These are phyloP conservation scores for Ciborinia camelliae DNA, from an alignment of 2,329 filamentous ascomycete species.

Conservation along the genomic window DNA sequence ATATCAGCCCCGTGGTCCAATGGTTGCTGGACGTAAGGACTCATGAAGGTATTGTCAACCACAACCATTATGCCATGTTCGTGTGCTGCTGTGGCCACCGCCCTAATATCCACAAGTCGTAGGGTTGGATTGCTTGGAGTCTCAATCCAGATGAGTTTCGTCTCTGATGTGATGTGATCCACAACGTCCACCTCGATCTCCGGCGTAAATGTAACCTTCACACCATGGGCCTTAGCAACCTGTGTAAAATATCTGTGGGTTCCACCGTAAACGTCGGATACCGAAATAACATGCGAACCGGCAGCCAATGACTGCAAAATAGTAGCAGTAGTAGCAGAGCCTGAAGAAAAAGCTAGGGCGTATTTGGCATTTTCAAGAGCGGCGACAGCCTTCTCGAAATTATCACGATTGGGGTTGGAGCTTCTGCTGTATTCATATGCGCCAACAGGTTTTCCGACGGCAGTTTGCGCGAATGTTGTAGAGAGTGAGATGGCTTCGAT, in stretches of 20 bases:
- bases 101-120: conserved; percentile 85
- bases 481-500: conserved; percentile 95
- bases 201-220: conserved; percentile 90
- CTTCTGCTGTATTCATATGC: conserved; percentile 90
- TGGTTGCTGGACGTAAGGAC: conserved; percentile 94
- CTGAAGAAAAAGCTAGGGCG: conserved; percentile 90
- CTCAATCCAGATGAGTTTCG: conserved; percentile 97
- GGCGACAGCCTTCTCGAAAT: conserved; percentile 89
- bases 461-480: conserved; percentile 90
- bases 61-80: conserved; percentile 87
- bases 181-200: conserved; percentile 86
- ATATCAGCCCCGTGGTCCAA: conserved; percentile 94
- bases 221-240: conserved; percentile 89
- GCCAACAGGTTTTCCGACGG: conserved; percentile 83
- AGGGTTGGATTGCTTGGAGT: conserved; percentile 92
- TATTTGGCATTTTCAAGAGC: conserved; percentile 89
- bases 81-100: conserved; percentile 79
- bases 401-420: conserved; percentile 89
- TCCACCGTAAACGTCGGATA: conserved; percentile 96
- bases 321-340: conserved; percentile 87
- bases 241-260: conserved; percentile 99
- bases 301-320: conserved; percentile 89
- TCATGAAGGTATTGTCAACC: conserved; percentile 99
- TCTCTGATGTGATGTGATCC: conserved; percentile 80
- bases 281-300: conserved; percentile 90